Evolutionary conservation across 176 grass and related monocot species (phyloP).

Genomic region (Thinopyrum elongatum): DNA sequence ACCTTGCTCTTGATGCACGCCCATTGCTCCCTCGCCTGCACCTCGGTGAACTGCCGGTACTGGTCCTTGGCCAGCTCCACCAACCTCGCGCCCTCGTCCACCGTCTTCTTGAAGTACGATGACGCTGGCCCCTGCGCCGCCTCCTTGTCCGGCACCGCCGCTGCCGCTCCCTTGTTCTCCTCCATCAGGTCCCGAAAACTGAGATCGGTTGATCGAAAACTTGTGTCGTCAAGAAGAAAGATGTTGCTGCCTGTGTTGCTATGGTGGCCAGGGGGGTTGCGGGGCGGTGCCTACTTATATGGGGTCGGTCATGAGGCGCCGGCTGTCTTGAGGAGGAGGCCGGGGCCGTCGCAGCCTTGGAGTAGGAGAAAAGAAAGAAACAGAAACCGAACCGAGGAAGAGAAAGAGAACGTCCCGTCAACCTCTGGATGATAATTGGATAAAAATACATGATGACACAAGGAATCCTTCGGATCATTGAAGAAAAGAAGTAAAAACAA

Average conservation of each 20-base stretch:
- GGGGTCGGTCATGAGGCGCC: background rate
- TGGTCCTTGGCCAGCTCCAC: conserved; percentile 23
- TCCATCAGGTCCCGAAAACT: conserved; percentile 14
- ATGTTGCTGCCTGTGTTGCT: background rate
- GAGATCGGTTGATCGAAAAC: background rate
- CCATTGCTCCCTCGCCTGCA: conserved; percentile 33
- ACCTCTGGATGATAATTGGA: background rate
- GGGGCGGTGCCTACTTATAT: background rate
- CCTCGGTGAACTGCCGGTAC: conserved; percentile 23
- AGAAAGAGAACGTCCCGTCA: too few species aligned
- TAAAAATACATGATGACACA: too few species aligned
- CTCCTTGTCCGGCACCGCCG: background rate
- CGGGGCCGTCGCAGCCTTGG: background rate
- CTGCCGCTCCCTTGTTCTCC: background rate
- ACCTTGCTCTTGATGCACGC: conserved; percentile 54
- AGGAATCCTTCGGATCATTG: too few species aligned
- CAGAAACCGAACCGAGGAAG: background rate
- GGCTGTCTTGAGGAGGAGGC: background rate
- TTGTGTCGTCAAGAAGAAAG: background rate
- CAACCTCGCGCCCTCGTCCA: background rate
- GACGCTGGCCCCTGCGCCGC: background rate
- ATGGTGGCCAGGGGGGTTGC: background rate
- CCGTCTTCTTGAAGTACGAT: conserved; percentile 42
- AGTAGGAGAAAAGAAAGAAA: conserved; percentile 15
- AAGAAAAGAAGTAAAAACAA: too few species aligned